Percentiles rank a stretch among this genome's conserved stretches.
Evolutionary conservation across 768 basidiomycete genomes (phyloP).

Genomic region (Udeniomyces megalosporus): DNA sequence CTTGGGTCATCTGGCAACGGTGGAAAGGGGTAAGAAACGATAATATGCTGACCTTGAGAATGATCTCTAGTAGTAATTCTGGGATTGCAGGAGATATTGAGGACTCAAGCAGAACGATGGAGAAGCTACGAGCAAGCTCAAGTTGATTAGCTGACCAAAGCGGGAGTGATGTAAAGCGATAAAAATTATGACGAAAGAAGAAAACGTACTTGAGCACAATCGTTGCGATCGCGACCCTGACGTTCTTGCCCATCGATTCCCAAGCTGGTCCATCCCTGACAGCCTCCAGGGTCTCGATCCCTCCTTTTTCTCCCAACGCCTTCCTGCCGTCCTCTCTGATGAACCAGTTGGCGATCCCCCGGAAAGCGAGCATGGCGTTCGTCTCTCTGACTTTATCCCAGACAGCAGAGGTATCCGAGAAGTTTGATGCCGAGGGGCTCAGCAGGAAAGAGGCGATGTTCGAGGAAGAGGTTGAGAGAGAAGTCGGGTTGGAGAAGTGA

Average conservation of each 20-base stretch:
- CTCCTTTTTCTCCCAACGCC: slow-evolving; percentile 12
- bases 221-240: slow-evolving; percentile 61
- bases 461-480: slow-evolving; percentile 32
- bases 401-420: slow-evolving; percentile 33
- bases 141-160: neutral
- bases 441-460: slow-evolving; percentile 47
- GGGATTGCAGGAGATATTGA: slow-evolving; percentile 17
- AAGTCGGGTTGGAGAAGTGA: neutral
- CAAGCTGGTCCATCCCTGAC: slow-evolving; percentile 11
- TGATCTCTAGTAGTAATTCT: slow-evolving; percentile 19
- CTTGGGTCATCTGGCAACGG: neutral
- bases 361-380: slow-evolving; percentile 61
- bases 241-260: slow-evolving; percentile 31
- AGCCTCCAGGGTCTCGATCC: slow-evolving; percentile 30
- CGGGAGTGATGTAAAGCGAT: too few species aligned
- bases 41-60: slow-evolving; percentile 16
- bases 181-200: neutral
- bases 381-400: slow-evolving; percentile 54
- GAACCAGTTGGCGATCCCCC: slow-evolving; percentile 65
- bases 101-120: slow-evolving; percentile 19
- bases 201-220: slow-evolving; percentile 68
- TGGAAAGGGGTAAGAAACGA: neutral
- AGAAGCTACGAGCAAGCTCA: slow-evolving; percentile 19
- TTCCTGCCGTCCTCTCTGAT: slow-evolving; percentile 30
- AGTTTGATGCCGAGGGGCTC: slow-evolving; percentile 42